These are phyloP conservation scores for Aspergillaceae sp. DNA, from an alignment of 2,329 filamentous ascomycete species.

Conservation along the genomic window DNA sequence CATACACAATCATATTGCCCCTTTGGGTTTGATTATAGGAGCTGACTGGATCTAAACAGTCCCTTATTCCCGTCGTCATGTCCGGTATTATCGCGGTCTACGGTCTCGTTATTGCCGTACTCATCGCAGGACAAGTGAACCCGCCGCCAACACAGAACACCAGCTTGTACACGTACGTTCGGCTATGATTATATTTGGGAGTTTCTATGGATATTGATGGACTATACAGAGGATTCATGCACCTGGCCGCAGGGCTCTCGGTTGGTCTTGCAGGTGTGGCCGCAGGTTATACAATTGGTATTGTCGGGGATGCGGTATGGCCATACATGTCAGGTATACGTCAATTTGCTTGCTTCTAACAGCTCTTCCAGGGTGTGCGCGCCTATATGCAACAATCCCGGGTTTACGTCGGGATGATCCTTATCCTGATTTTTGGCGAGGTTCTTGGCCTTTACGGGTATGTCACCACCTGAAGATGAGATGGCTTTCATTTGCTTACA, in stretches of 20 bases:
- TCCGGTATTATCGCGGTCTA: constrained; percentile 99
- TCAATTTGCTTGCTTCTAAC: constrained; percentile 13
- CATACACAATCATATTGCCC: neutral
- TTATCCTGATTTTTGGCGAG: constrained; percentile 97
- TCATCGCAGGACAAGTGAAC: constrained; percentile 83
- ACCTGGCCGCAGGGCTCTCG: constrained; percentile 79
- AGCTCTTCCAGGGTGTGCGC: constrained; percentile 57
- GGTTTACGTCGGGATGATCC: constrained; percentile 96
- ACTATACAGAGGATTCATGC: constrained; percentile 68
- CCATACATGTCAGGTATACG: constrained; percentile 4
- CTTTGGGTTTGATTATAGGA: neutral
- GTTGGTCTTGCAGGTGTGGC: constrained; percentile 89
- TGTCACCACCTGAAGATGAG: constrained; percentile 20
- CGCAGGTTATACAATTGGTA: constrained; percentile 91
- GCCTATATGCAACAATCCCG: constrained; percentile 94
- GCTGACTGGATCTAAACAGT: constrained; percentile 27
- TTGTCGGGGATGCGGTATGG: constrained; percentile 77
- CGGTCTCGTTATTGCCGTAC: constrained; percentile 88
- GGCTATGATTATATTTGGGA: constrained; percentile 8
- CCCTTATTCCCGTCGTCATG: constrained; percentile 62
- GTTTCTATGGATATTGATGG: constrained; percentile 11
- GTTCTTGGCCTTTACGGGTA: constrained; percentile 95
- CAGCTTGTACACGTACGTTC: constrained; percentile 69
- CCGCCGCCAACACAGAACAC: constrained; percentile 62
- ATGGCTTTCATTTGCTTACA: constrained; percentile 12